These are phyloP conservation scores for Vicia faba DNA, from an alignment of 306 rosid genomes.

Conservation along the genomic window DNA sequence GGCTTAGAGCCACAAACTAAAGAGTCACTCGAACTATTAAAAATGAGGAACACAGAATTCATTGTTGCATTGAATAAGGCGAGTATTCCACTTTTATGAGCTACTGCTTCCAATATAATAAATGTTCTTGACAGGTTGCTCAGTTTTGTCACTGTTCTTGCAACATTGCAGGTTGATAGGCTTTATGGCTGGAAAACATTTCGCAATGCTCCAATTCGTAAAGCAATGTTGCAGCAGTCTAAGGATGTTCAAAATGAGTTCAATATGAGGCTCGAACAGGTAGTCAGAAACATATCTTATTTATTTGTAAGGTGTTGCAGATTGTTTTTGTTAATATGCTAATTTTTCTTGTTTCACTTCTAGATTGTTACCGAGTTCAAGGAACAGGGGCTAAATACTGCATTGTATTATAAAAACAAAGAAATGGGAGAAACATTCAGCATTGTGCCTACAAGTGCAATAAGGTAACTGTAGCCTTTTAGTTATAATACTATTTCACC, in stretches of 20 bases:
- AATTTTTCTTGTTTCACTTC: conserved; percentile 37
- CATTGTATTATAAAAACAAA: conserved; percentile 75
- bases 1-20: conserved; percentile 95
- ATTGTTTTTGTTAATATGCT: conserved; percentile 30
- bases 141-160: conserved; percentile 28
- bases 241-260: conserved; percentile 88
- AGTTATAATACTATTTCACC: not conserved
- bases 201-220: conserved; percentile 78
- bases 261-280: conserved; percentile 81
- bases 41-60: conserved; percentile 93
- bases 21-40: conserved; percentile 88
- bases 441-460: conserved; percentile 96
- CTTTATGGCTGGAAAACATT: conserved; percentile 88
- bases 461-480: conserved; percentile 58
- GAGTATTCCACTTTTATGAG: conserved; percentile 20
- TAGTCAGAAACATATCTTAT: conserved; percentile 32
- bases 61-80: conserved; percentile 94
- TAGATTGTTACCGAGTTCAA: conserved; percentile 82
- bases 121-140: conserved; percentile 9
- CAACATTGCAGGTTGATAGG: conserved; percentile 71
- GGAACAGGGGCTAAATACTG: conserved; percentile 89
- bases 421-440: conserved; percentile 96
- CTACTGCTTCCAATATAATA: not conserved
- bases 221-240: conserved; percentile 79
- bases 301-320: not conserved